Conservation (phyloP, 2,329 filamentous ascomycete species). For the Cryphonectria carpinicola region DNA sequence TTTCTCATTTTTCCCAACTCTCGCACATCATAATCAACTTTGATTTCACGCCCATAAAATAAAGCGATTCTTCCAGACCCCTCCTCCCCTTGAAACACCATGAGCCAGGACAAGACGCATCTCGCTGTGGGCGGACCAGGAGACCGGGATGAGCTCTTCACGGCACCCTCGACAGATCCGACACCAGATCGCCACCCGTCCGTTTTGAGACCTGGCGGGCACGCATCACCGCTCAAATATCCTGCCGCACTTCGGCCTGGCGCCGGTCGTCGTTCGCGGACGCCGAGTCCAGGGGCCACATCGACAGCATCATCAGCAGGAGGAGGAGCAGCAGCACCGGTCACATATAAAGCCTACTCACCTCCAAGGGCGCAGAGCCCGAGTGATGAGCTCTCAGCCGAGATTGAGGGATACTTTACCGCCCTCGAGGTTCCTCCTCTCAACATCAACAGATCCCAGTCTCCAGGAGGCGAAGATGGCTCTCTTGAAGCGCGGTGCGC, state of each 20-base stretch:
- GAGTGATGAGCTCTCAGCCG: slow-evolving; percentile 19
- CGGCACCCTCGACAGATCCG: slow-evolving; percentile 18
- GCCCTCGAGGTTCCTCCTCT: slow-evolving; percentile 24
- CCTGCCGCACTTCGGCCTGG: slow-evolving; percentile 25
- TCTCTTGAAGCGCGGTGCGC: slow-evolving; percentile 16
- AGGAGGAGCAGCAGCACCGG: not conserved
- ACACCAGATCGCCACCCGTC: slow-evolving; percentile 26
- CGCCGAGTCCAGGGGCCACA: slow-evolving; percentile 3
- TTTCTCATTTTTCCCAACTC: not conserved
- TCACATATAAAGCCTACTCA: slow-evolving; percentile 27
- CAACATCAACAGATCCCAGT: slow-evolving; percentile 14
- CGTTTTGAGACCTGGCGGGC: slow-evolving; percentile 23
- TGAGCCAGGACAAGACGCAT: slow-evolving; percentile 12
- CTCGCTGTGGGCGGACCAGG: slow-evolving; percentile 10
- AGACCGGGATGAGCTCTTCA: slow-evolving; percentile 18
- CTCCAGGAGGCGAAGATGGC: slow-evolving; percentile 7
- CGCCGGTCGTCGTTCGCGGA: slow-evolving; percentile 22
- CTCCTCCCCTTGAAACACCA: not conserved
- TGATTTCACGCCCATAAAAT: not conserved
- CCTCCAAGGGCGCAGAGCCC: slow-evolving; percentile 21
- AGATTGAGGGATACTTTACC: slow-evolving; percentile 26
- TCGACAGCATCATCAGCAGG: slow-evolving; percentile 3
- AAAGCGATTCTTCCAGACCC: not conserved
- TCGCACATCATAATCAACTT: not conserved
- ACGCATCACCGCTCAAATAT: slow-evolving; percentile 24